Evolutionary conservation across 192 early-diverging fungal species (phyloP).

Genomic region (Backusella luteola): DNA sequence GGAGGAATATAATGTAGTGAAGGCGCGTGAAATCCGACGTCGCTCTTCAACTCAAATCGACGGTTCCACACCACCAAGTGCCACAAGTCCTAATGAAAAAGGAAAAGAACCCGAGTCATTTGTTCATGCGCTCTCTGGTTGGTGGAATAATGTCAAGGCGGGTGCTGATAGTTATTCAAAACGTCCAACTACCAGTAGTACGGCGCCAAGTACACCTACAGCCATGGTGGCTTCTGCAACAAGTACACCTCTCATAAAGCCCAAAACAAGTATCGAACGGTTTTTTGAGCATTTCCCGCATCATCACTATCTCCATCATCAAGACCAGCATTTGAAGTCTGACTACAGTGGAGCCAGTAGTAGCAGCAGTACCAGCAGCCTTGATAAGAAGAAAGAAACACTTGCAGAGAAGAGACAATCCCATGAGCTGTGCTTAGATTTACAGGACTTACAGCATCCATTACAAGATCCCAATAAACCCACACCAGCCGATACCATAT

Average conservation of each 20-base stretch:
- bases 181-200: not conserved
- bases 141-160: slow-evolving; percentile 29
- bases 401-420: not conserved
- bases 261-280: not conserved
- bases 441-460: slow-evolving; percentile 12
- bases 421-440: not conserved
- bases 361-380: not conserved
- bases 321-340: not conserved
- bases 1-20: slow-evolving; percentile 30
- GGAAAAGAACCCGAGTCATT: not conserved
- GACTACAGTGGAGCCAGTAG: not conserved
- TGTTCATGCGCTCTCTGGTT: slow-evolving; percentile 5
- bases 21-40: slow-evolving; percentile 26
- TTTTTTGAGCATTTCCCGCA: not conserved
- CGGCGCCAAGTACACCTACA: not conserved
- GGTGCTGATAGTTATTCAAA: slow-evolving; percentile 19
- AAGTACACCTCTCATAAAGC: not conserved
- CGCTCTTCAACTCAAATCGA: slow-evolving; percentile 13
- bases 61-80: not conserved
- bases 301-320: not conserved
- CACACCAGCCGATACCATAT: not conserved
- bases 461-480: not conserved
- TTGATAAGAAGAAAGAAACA: not conserved
- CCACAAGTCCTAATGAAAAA: not conserved
- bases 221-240: not conserved